Percentiles rank a stretch among this genome's conserved stretches.
Evolutionary conservation across 768 basidiomycete genomes (phyloP).

Genomic region (Mycena pura): DNA sequence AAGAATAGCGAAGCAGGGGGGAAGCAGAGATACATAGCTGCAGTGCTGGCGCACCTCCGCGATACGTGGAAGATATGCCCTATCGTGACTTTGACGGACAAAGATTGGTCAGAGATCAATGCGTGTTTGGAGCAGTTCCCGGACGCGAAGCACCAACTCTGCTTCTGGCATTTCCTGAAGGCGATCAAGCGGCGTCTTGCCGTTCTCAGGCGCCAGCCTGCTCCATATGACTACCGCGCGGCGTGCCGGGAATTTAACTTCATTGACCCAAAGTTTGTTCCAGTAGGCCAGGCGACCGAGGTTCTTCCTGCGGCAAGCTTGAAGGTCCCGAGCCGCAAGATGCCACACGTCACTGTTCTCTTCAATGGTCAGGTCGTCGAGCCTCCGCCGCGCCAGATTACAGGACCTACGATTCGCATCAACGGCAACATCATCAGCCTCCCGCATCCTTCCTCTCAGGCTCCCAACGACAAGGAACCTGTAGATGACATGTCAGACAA

Average conservation of each 20-base stretch:
- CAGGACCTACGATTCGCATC: too few species aligned
- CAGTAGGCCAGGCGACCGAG: slow-evolving; percentile 29
- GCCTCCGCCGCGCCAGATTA: too few species aligned
- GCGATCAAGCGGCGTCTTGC: slow-evolving; percentile 37
- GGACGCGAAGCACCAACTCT: slow-evolving; percentile 45
- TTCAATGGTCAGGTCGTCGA: too few species aligned
- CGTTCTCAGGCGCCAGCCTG: slow-evolving; percentile 32
- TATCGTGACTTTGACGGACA: slow-evolving; percentile 38
- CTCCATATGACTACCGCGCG: slow-evolving; percentile 33
- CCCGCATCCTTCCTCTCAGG: too few species aligned
- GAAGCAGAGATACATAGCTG: slow-evolving; percentile 36
- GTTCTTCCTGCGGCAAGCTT: not conserved
- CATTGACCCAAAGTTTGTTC: slow-evolving; percentile 35
- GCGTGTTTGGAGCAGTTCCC: slow-evolving; percentile 34
- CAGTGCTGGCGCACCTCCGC: slow-evolving; percentile 32
- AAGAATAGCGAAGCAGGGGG: not conserved
- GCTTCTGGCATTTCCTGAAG: slow-evolving; percentile 44
- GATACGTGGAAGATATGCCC: slow-evolving; percentile 25
- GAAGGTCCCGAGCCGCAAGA: too few species aligned
- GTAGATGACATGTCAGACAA: too few species aligned
- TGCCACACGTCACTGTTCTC: too few species aligned
- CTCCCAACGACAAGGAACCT: too few species aligned
- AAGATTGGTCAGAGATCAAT: slow-evolving; percentile 43
- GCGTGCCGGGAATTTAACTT: slow-evolving; percentile 33
- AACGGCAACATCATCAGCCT: too few species aligned